phyloP scores from a whole-genome alignment of 352 stramenopile genomes.

The Elongisporangium anandrum region DNA sequence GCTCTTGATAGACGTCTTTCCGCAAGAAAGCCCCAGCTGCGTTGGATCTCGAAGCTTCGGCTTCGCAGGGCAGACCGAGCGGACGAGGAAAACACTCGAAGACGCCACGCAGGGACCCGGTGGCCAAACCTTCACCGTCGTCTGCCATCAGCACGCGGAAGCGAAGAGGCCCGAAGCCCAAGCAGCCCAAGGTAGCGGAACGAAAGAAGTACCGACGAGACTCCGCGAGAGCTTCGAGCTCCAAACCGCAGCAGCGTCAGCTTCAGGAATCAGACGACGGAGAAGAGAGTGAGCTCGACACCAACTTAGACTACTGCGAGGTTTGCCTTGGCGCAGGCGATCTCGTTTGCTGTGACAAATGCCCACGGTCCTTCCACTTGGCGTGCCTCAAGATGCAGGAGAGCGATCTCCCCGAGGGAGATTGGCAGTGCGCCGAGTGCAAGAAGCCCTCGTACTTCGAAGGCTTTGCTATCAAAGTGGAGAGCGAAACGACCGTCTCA shows the following conservation, averaged over 20 bases:
- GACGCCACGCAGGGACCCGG: background rate
- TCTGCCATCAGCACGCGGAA: background rate
- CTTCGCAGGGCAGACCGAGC: background rate
- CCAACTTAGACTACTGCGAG: slow-evolving; percentile 82
- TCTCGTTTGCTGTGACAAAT: slow-evolving; percentile 89
- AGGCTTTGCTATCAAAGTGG: slow-evolving; percentile 37
- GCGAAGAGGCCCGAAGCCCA: background rate
- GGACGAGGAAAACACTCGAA: background rate
- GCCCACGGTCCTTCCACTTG: slow-evolving; percentile 89
- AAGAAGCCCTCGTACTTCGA: slow-evolving; percentile 67
- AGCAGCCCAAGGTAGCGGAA: background rate
- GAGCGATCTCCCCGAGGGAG: slow-evolving; percentile 67
- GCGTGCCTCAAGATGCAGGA: slow-evolving; percentile 76
- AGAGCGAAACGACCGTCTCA: slow-evolving; percentile 41
- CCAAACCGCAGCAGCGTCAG: background rate
- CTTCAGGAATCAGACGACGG: slow-evolving; percentile 12
- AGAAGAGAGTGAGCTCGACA: slow-evolving; percentile 62
- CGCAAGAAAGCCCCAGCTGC: background rate
- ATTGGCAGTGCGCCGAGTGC: slow-evolving; percentile 81
- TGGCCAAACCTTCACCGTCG: background rate
- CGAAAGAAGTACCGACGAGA: background rate
- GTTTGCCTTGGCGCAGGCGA: slow-evolving; percentile 82
- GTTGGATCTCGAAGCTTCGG: background rate
- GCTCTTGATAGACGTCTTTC: background rate
- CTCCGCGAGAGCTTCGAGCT: background rate